Evolutionary conservation across 2,329 filamentous ascomycete genomes (phyloP).

Genomic region (Xylaria polymorpha): DNA sequence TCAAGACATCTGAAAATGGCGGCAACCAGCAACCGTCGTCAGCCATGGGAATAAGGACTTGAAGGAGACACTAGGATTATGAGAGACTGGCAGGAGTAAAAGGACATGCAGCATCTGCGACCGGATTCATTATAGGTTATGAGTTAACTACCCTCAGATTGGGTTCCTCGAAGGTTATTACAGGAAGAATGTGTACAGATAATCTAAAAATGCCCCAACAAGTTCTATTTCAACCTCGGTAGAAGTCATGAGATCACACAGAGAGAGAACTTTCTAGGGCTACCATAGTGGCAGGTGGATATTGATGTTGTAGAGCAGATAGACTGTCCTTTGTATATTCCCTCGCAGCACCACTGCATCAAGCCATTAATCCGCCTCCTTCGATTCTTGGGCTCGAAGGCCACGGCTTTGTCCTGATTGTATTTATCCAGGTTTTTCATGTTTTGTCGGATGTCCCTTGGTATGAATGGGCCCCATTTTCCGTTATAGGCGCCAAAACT

Average conservation of each 20-base stretch:
- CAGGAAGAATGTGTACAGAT: conserved; percentile 33
- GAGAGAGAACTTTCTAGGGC: too few relatives aligned
- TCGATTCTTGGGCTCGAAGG: too few relatives aligned
- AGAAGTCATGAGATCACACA: too few relatives aligned
- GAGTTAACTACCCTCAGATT: too few relatives aligned
- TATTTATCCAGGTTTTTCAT: conserved; percentile 17
- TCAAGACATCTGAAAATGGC: neutral
- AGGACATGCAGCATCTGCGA: neutral
- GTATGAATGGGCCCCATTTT: conserved; percentile 18
- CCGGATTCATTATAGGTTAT: neutral
- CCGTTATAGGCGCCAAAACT: neutral
- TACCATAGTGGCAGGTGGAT: too few relatives aligned
- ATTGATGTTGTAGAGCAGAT: too few relatives aligned
- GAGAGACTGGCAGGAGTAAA: neutral
- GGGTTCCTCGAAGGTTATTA: neutral
- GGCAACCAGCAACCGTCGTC: neutral
- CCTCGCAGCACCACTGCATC: too few relatives aligned
- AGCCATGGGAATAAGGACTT: neutral
- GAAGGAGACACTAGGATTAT: neutral
- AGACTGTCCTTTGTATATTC: too few relatives aligned
- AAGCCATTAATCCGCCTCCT: too few relatives aligned
- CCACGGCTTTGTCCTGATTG: conserved; percentile 13
- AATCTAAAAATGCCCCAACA: too few relatives aligned
- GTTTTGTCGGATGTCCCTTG: conserved; percentile 21
- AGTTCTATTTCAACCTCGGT: too few relatives aligned